A percentile compares a stretch with the other conserved stretches of the same genome.
phyloP scores from a whole-genome alignment of 495 filamentous ascomycete genomes.

The Lasiosphaeriaceae sp. region DNA sequence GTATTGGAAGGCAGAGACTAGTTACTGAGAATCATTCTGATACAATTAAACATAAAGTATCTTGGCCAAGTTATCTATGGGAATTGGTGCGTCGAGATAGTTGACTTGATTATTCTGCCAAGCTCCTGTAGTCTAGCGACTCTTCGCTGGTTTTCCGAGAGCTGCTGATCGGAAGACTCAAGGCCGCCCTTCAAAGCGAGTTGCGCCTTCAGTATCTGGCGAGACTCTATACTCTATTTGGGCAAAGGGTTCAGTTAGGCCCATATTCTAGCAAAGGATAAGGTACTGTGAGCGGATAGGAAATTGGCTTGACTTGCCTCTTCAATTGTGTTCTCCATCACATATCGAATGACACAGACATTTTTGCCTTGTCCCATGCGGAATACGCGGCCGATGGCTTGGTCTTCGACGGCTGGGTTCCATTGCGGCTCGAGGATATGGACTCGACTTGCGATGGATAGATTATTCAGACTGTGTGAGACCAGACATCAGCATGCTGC shows the following conservation, averaged over 20 bases:
- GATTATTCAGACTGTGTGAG: conserved; percentile 43
- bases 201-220: neutral
- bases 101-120: neutral
- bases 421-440: conserved; percentile 43
- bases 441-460: conserved; percentile 35
- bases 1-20: too few relatives aligned
- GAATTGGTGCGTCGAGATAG: neutral
- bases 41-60: too few relatives aligned
- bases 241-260: too few relatives aligned
- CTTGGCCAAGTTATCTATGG: too few relatives aligned
- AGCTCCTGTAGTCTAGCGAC: neutral
- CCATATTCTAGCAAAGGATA: too few relatives aligned
- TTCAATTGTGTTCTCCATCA: conserved; percentile 3
- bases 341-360: conserved; percentile 26
- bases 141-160: neutral
- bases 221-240: neutral
- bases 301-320: neutral
- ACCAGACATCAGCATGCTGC: too few relatives aligned
- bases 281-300: neutral
- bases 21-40: too few relatives aligned
- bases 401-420: conserved; percentile 42
- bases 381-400: conserved; percentile 36
- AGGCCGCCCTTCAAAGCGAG: neutral
- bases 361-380: conserved; percentile 35
- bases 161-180: neutral